Percentiles rank a stretch among this genome's conserved stretches.
phyloP scores from a whole-genome alignment of 495 filamentous ascomycete species.

The Aspergillus olivimuriae region DNA sequence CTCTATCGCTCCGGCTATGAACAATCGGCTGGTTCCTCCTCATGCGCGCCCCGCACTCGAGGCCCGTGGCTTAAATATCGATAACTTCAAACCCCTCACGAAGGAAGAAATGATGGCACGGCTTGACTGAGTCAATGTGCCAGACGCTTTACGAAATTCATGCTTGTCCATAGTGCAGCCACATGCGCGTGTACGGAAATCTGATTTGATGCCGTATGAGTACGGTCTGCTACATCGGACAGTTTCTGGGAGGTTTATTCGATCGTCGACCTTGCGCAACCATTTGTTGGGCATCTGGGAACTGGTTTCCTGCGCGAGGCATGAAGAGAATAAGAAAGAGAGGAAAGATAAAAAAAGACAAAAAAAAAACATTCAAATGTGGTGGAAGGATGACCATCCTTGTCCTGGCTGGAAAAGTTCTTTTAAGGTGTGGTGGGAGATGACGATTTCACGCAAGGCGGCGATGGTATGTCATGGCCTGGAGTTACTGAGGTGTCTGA shows the following conservation, averaged over 20 bases:
- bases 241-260: conserved; percentile 20
- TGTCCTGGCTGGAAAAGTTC: conserved; percentile 31
- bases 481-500: conserved; percentile 42
- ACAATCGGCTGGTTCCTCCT: conserved; percentile 76
- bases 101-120: conserved; percentile 97
- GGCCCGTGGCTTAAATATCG: conserved; percentile 78
- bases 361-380: not conserved
- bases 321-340: conserved; percentile 5
- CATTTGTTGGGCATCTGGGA: conserved; percentile 19
- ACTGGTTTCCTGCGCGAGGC: conserved; percentile 23
- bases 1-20: conserved; percentile 84
- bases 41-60: conserved; percentile 71
- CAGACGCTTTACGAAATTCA: conserved; percentile 37
- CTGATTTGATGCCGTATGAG: conserved; percentile 29
- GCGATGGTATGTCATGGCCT: conserved; percentile 32
- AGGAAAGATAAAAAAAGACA: conserved; percentile 6
- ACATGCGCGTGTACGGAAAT: conserved; percentile 25
- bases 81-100: conserved; percentile 83
- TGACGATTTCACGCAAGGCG: conserved; percentile 30
- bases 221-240: conserved; percentile 30
- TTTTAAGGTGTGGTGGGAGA: conserved; percentile 19
- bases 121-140: conserved; percentile 67
- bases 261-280: conserved; percentile 18
- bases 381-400: conserved; percentile 10
- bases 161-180: conserved; percentile 24